phyloP scores from a whole-genome alignment of 345 rosid species.

The Viola odorata region DNA sequence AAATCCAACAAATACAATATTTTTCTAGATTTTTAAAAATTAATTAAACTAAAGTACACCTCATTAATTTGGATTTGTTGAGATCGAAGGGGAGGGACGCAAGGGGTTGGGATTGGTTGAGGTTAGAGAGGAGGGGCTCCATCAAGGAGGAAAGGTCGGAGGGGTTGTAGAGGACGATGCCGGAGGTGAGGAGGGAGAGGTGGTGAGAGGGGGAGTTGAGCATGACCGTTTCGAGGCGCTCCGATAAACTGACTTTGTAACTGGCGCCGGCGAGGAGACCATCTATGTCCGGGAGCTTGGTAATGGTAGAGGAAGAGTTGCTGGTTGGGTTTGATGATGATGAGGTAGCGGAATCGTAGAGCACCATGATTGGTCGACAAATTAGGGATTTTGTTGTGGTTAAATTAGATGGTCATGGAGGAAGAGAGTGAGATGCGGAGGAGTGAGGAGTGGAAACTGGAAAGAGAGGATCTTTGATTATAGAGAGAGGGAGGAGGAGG shows the following conservation, averaged over 20 bases:
- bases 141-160: constrained; percentile 64
- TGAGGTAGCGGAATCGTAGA: constrained; percentile 24
- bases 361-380: constrained; percentile 25
- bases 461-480: constrained; percentile 5
- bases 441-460: constrained; percentile 1
- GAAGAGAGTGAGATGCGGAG: too few relatives aligned
- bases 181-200: constrained; percentile 38
- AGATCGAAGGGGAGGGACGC: constrained; percentile 26
- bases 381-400: background rate
- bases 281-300: constrained; percentile 39
- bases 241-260: constrained; percentile 53
- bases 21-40: too few relatives aligned
- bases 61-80: too few relatives aligned
- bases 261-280: constrained; percentile 57
- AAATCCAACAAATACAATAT: too few relatives aligned
- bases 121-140: constrained; percentile 52
- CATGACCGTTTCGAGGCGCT: constrained; percentile 54
- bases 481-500: background rate
- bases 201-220: constrained; percentile 41
- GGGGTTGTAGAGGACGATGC: constrained; percentile 50
- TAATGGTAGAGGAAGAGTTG: constrained; percentile 23
- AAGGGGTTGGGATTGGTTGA: constrained; percentile 28
- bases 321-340: background rate
- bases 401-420: background rate
- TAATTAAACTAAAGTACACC: too few relatives aligned